Evolutionary conservation across 345 rosid species (phyloP).

Genomic region (Boechera divaricarpa): DNA sequence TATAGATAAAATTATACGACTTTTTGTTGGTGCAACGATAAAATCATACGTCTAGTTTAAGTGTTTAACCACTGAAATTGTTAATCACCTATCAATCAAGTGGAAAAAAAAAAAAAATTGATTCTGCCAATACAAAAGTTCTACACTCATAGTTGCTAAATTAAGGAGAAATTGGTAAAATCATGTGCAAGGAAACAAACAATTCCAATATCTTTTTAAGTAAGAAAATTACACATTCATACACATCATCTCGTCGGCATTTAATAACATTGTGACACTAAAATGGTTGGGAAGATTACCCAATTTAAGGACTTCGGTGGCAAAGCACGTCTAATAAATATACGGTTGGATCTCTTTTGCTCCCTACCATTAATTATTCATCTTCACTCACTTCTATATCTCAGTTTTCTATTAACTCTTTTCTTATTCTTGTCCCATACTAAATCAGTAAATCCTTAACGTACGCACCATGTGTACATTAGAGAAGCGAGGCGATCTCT

Average conservation of each 20-base stretch:
- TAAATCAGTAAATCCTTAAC: conserved; percentile 10
- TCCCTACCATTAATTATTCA: conserved; percentile 1
- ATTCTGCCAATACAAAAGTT: background rate
- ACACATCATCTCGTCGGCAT: conserved; percentile 9
- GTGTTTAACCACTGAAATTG: background rate
- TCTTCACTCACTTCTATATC: conserved; percentile 17
- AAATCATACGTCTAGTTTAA: background rate
- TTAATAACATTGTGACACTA: conserved; percentile 23
- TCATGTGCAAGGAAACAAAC: background rate
- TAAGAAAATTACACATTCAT: conserved; percentile 6
- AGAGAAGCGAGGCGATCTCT: conserved; percentile 64
- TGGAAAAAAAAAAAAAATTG: background rate
- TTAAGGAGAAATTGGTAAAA: background rate
- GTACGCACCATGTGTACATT: conserved; percentile 60
- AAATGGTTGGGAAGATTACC: conserved; percentile 43
- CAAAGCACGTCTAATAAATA: conserved; percentile 25
- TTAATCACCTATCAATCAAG: background rate
- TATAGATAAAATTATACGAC: background rate
- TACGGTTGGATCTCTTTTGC: conserved; percentile 10
- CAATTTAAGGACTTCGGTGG: conserved; percentile 27
- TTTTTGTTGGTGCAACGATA: too few species aligned
- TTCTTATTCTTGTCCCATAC: background rate
- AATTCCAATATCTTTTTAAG: background rate
- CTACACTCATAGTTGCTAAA: background rate
- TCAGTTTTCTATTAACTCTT: conserved; percentile 1